Conservation (phyloP, 495 filamentous ascomycete species). For the Penicillium riverlandense region DNA sequence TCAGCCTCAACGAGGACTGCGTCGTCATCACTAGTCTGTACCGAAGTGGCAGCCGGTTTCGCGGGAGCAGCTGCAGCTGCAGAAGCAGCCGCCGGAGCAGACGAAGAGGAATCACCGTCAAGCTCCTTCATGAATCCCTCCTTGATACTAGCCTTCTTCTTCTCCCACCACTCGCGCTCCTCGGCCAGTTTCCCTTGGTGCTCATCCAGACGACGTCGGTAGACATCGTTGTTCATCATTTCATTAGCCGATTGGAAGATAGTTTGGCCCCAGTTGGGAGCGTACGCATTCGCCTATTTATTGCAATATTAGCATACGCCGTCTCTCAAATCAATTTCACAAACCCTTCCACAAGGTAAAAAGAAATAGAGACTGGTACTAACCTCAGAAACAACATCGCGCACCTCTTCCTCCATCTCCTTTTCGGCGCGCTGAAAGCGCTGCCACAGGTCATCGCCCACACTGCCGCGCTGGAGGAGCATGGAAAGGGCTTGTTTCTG, state of each 20-base stretch:
- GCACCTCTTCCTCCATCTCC: conserved; percentile 93
- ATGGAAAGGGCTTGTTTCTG: conserved; percentile 79
- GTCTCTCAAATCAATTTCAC: too few relatives aligned
- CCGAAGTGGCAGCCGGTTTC: conserved; percentile 7
- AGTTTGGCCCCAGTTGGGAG: conserved; percentile 77
- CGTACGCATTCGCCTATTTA: conserved; percentile 74
- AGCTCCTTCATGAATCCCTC: conserved; percentile 81
- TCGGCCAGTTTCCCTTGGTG: conserved; percentile 58
- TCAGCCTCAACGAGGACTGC: conserved; percentile 74
- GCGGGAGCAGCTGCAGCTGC: conserved; percentile 8
- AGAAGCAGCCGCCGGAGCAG: conserved; percentile 4
- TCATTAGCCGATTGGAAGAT: conserved; percentile 95
- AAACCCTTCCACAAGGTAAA: background rate
- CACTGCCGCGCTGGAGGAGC: conserved; percentile 79
- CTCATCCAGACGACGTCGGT: conserved; percentile 53
- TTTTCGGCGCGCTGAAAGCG: conserved; percentile 85
- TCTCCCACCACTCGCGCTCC: conserved; percentile 87
- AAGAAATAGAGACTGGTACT: too few relatives aligned
- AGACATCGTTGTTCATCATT: conserved; percentile 61
- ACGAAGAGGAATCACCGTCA: conserved; percentile 36
- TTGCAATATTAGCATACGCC: background rate
- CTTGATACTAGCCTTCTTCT: conserved; percentile 68
- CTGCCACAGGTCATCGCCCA: conserved; percentile 96
- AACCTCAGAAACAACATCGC: conserved; percentile 86
- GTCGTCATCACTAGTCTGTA: conserved; percentile 67